Percentiles rank a stretch among this genome's conserved stretches.
Conservation (phyloP, 2,329 filamentous ascomycete species). For the Sclerotinia glacialis region DNA sequence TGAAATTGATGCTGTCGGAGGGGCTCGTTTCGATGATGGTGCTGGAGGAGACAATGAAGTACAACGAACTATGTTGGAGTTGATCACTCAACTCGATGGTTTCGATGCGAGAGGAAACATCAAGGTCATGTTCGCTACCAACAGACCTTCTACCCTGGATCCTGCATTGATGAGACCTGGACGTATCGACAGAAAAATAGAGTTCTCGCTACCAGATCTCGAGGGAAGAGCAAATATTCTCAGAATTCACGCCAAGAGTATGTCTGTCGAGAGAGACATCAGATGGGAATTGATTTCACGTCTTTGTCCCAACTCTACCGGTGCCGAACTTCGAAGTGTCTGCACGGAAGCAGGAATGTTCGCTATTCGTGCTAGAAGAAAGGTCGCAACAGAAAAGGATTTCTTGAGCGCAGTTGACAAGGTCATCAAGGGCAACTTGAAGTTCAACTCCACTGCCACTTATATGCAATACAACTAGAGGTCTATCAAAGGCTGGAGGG, state of each 20-base stretch:
- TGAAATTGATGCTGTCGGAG: slow-evolving; percentile 94
- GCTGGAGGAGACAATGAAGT: slow-evolving; percentile 97
- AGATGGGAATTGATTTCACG: slow-evolving; percentile 98
- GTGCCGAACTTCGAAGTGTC: slow-evolving; percentile 92
- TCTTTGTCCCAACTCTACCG: slow-evolving; percentile 94
- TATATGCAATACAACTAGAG: slow-evolving; percentile 98
- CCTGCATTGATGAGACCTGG: slow-evolving; percentile 96
- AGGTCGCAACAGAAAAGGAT: slow-evolving; percentile 98
- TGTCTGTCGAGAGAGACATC: slow-evolving; percentile 98
- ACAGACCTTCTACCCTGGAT: slow-evolving; percentile 90
- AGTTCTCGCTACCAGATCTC: slow-evolving; percentile 95
- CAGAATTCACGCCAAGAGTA: slow-evolving; percentile 97
- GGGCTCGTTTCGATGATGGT: slow-evolving; percentile 93
- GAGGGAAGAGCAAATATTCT: slow-evolving; percentile 97
- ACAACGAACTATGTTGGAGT: slow-evolving; percentile 94
- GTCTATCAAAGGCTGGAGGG: slow-evolving; percentile 25
- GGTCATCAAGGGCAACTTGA: slow-evolving; percentile 98
- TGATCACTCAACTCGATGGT: slow-evolving; percentile 94
- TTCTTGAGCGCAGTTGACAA: slow-evolving; percentile 98
- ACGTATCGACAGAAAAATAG: slow-evolving; percentile 97
- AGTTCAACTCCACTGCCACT: slow-evolving; percentile 97
- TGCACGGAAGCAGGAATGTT: slow-evolving; percentile 99
- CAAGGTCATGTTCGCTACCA: slow-evolving; percentile 99
- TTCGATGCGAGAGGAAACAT: slow-evolving; percentile 97
- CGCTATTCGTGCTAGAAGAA: slow-evolving; percentile 87